These are phyloP conservation scores for Alternaria incomplexa DNA, from an alignment of 2,329 filamentous ascomycete genomes.

Conservation along the genomic window DNA sequence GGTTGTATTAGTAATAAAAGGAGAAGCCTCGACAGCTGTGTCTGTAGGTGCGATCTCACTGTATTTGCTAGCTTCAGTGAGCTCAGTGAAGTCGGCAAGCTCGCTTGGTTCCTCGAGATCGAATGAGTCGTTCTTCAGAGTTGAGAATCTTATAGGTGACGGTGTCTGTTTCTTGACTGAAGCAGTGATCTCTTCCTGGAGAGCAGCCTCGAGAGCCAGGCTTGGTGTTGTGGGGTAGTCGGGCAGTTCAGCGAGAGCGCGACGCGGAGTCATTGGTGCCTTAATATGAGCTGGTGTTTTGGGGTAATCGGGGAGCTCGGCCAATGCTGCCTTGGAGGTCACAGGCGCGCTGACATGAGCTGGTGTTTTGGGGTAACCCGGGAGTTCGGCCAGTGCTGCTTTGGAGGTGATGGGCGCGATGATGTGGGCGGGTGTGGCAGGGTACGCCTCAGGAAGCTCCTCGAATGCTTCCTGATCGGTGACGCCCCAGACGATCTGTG, in stretches of 20 bases:
- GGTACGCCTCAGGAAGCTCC: constrained; percentile 15
- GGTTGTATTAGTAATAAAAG: constrained; percentile 13
- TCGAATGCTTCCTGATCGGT: constrained; percentile 24
- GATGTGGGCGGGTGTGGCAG: constrained; percentile 16
- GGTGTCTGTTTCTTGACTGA: constrained; percentile 36
- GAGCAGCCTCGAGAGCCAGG: constrained; percentile 30
- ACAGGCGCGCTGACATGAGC: constrained; percentile 15
- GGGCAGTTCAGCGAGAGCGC: constrained; percentile 32
- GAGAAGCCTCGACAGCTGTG: constrained; percentile 14
- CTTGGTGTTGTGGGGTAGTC: constrained; percentile 31
- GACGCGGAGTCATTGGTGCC: constrained; percentile 23
- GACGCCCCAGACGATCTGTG: constrained; percentile 15
- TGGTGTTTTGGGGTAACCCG: constrained; percentile 28
- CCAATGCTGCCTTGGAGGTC: constrained; percentile 8
- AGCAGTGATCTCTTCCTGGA: constrained; percentile 33
- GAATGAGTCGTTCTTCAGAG: constrained; percentile 18
- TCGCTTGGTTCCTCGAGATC: constrained; percentile 12
- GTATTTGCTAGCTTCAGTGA: constrained; percentile 20
- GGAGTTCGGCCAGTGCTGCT: constrained; percentile 22
- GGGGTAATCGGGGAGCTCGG: constrained; percentile 31
- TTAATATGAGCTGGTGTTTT: constrained; percentile 29
- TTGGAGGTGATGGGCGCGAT: constrained; percentile 6
- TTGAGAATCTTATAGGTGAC: constrained; percentile 21
- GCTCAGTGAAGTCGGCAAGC: constrained; percentile 19
- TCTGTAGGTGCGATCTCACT: constrained; percentile 19